Evolutionary conservation across 345 rosid genomes (phyloP), one percentile per base, ranked within the genome.

Genomic region (Brassica juncea): DNA sequence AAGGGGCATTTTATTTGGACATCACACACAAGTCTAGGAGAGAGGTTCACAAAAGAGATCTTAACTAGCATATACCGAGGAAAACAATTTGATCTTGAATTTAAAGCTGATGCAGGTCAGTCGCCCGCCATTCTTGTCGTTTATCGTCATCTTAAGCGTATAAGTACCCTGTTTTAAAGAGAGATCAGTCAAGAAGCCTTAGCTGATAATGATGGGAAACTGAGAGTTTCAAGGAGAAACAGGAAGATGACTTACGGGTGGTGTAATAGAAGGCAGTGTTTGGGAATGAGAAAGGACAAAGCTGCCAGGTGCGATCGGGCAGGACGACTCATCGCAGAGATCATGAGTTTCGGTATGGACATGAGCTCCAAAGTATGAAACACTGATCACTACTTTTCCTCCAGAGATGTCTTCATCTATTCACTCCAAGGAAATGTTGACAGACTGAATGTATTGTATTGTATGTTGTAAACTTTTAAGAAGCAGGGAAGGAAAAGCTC

Each of bases 211-310:
- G 42, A 73, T 35, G 14, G 58, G 39, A n/a, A n/a, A n/a, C n/a
- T n/a, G 39, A 8, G 7, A 35, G 2, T 2, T 7, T 8, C 8
- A 7, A 34, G 42, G 42, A 35, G 42, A 7, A 7, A 7, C 42
- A 35, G 2, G 42, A 35, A 35, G 68, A 69, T 72, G 8, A 52
- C 85, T 81, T 80, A 89, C 92, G 0, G 92, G 92, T 19, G 93
- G 93, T 44, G 96, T 79, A 62, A 85, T 75, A 15, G 39, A 59
- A 11, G 97, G 92, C 49, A 89, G 68, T 52, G 84, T 85, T 77
- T 91, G 89, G 42, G 86, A 82, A 79, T 89, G 91, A 66, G 92
- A 82, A 82, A 91, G 97, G 67, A 84, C 75, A 77, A 91, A 91
- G 82, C 62, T 64, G 70, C 94, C 91, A 3, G 72, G 71, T 14